These are phyloP conservation scores for Aureobasidium musti DNA, from an alignment of 2,329 filamentous ascomycete genomes.

Conservation along the genomic window DNA sequence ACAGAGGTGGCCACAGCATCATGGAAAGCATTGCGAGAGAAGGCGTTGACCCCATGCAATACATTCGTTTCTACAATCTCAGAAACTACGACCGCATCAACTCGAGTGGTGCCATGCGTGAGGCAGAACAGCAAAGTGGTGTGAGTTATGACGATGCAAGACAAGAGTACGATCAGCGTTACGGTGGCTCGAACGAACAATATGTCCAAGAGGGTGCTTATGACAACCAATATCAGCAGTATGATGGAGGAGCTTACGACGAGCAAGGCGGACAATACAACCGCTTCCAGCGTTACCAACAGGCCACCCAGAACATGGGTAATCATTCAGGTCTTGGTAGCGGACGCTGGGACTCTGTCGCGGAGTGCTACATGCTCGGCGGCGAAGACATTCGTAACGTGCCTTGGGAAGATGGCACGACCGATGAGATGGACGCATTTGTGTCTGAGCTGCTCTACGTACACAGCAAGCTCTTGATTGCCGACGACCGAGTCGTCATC, in stretches of 20 bases:
- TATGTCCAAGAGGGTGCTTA: constrained; percentile 37
- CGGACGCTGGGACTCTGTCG: constrained; percentile 72
- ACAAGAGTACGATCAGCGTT: constrained; percentile 61
- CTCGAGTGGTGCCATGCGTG: constrained; percentile 61
- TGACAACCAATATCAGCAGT: neutral
- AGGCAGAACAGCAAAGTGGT: constrained; percentile 63
- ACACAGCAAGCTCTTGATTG: constrained; percentile 73
- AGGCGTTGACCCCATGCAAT: constrained; percentile 69
- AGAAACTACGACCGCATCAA: constrained; percentile 85
- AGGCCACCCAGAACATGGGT: constrained; percentile 60
- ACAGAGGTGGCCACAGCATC: constrained; percentile 74
- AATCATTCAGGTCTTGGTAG: constrained; percentile 47
- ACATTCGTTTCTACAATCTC: constrained; percentile 83
- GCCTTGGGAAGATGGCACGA: constrained; percentile 59
- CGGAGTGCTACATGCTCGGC: constrained; percentile 78
- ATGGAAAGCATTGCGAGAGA: constrained; percentile 67
- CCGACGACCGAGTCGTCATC: constrained; percentile 78
- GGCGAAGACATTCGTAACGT: constrained; percentile 68
- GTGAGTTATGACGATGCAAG: constrained; percentile 68
- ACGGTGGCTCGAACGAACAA: constrained; percentile 41
- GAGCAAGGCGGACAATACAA: constrained; percentile 33
- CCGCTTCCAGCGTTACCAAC: constrained; percentile 69
- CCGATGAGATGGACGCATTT: constrained; percentile 62
- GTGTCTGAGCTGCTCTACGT: constrained; percentile 65
- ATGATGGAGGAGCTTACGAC: constrained; percentile 35